phyloP scores from a whole-genome alignment of 352 stramenopile species.

The Aphanomyces astaci region DNA sequence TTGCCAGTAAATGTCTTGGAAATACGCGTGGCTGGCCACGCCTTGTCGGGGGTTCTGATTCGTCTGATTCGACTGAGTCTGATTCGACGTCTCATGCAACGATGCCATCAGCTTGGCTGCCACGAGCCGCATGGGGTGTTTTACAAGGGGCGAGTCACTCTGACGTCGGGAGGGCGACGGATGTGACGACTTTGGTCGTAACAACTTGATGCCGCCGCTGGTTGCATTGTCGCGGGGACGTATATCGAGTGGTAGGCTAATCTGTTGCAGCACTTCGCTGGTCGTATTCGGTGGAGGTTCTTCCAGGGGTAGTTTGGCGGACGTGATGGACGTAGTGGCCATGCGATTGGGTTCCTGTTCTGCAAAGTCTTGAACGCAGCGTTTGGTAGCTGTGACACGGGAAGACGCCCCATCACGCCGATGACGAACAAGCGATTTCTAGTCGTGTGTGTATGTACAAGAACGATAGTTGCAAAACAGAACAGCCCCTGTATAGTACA shows the following conservation, averaged over 20 bases:
- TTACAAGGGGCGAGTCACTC: not conserved
- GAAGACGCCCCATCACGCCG: too few relatives aligned
- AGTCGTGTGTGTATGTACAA: too few relatives aligned
- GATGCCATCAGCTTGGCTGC: not conserved
- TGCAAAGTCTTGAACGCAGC: not conserved
- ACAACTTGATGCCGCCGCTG: not conserved
- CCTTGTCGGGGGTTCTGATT: too few relatives aligned
- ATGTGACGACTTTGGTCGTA: too few relatives aligned
- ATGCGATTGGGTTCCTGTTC: not conserved
- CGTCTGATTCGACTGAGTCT: not conserved
- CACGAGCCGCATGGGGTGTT: constrained; percentile 15
- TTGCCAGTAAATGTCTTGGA: not conserved
- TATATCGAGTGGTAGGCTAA: not conserved
- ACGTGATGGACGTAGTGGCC: not conserved
- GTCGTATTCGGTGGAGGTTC: not conserved
- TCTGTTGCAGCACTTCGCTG: not conserved
- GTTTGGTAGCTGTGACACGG: not conserved
- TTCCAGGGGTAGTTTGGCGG: not conserved
- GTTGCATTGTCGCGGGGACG: too few relatives aligned
- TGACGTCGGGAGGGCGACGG: too few relatives aligned
- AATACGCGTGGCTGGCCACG: constrained; percentile 3
- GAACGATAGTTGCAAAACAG: too few relatives aligned
- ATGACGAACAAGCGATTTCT: too few relatives aligned
- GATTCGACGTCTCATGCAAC: not conserved
- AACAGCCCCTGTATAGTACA: too few relatives aligned